Percentiles rank a stretch among this genome's conserved stretches.
These are phyloP conservation scores for Suillus decipiens DNA, from an alignment of 768 basidiomycete genomes.

Conservation along the genomic window DNA sequence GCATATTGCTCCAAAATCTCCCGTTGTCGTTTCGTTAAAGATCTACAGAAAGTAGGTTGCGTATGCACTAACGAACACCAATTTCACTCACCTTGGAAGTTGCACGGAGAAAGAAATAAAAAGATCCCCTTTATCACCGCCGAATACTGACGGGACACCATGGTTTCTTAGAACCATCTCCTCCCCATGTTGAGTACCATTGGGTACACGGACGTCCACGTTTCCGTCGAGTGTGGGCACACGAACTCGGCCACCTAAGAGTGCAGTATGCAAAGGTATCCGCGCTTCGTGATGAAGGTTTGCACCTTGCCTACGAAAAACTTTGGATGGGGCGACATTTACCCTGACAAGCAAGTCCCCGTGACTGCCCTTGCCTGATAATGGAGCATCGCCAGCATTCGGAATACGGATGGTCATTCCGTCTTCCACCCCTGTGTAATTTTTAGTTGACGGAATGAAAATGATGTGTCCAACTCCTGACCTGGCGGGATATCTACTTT, in stretches of 20 bases:
- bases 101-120: slow-evolving; percentile 87
- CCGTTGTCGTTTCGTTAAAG: slow-evolving; percentile 80
- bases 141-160: slow-evolving; percentile 69
- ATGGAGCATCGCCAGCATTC: slow-evolving; percentile 80
- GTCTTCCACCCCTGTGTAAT: slow-evolving; percentile 79
- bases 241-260: slow-evolving; percentile 90
- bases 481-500: slow-evolving; percentile 87
- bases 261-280: slow-evolving; percentile 87
- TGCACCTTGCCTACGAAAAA: slow-evolving; percentile 87
- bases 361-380: slow-evolving; percentile 71
- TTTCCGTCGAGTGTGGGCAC: slow-evolving; percentile 96
- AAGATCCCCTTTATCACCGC: slow-evolving; percentile 73
- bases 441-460: slow-evolving; percentile 6
- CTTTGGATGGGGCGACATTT: slow-evolving; percentile 77
- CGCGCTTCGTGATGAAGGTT: slow-evolving; percentile 89
- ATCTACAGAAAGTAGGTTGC: slow-evolving; percentile 45
- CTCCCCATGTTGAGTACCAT: slow-evolving; percentile 94
- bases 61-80: slow-evolving; percentile 12
- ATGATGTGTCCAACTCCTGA: slow-evolving; percentile 37
- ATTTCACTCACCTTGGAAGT: slow-evolving; percentile 77
- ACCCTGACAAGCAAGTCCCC: slow-evolving; percentile 91
- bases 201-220: slow-evolving; percentile 89
- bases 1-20: slow-evolving; percentile 88
- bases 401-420: slow-evolving; percentile 89
- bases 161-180: slow-evolving; percentile 93